Evolutionary conservation across 2,329 filamentous ascomycete species (phyloP), one percentile per base, ranked within the genome.

Genomic region (Chaetothyriales sp.): DNA sequence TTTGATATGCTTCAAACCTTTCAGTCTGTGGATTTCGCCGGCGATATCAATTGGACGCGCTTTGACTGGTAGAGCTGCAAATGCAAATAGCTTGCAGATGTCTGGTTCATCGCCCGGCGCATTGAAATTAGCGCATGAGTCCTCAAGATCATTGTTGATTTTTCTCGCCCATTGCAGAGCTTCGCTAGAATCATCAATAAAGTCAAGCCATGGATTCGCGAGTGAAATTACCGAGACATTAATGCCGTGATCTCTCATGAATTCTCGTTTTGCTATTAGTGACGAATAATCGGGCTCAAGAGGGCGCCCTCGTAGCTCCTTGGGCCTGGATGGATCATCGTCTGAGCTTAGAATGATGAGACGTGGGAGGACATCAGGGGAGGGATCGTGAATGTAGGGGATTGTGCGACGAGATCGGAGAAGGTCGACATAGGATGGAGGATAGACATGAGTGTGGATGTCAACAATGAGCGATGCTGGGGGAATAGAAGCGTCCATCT

Each of bases 161-260:
- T 73, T 73, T 50, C 70, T 63, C 0, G 87, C 87, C 47, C 82
- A 80, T 28, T 68, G 65, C 22, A 25, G 3, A 1, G 76, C 77
- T 0, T 86, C 85, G 58, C 83, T 77, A 3, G 71, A 65, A 0
- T 78, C 64, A 0, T 73, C 67, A 0, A 95, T 69, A 64, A 94
- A 95, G 68, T 95, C 89, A 1, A 95, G 77, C 89, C 89, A 95
- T 0, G 89, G 89, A 64, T 95, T 95, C 13, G 89, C 89, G 19
- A 95, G 80, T 0, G 86, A 92, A 56, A 95, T 81, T 48, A 95
- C 85, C 1, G 86, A 92, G 57, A 84, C 81, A 66, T 85, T 78
- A 65, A 95, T 95, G 50, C 72, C 72, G 69, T 95, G 89, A 15
- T 75, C 78, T 65, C 88, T 77, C 89, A 95, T 95, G 70, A 95